Evolutionary conservation across 345 rosid genomes (phyloP), one percentile per base, ranked within the genome.

Genomic region (Populus euphratica): DNA sequence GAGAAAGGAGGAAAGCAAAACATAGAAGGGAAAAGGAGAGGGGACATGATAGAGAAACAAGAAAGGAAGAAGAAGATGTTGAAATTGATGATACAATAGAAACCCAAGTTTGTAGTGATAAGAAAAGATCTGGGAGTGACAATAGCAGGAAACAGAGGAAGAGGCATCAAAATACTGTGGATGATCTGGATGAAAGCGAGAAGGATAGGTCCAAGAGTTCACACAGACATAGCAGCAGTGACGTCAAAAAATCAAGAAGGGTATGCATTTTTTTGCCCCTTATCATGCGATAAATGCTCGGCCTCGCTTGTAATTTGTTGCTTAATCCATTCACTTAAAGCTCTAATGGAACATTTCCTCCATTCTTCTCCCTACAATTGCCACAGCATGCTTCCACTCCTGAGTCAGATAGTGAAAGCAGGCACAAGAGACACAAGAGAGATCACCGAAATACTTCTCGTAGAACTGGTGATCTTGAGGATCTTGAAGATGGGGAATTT

Each of bases 401-500:
- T 1, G 97, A 88, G 73, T 91, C 96, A 27, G 97, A 92, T 65
- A 81, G 79, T 23, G 96, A 90, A 81, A 83, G 86, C 79, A 83
- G 86, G 88, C 90, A 85, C 71, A 92, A 89, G 80, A 88, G 88
- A 73, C 94, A 83, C 56, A 90, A 78, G 88, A 90, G 86, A 86
- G 97, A 89, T 27, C 87, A 86, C 50, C 86, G 80, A 21, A 86
- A 87, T 69, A 88, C 85, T 73, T 88, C 86, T 73, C 88, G 84
- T 68, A 93, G 83, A 79, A 81, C 71, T 75, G 81, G 85, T 61
- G 84, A 85, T 84, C 87, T 79, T 5, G 91, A 87, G 75, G 96
- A 94, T 75, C 95, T 91, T 70, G 97, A 92, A 89, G 98, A 94
- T 80, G 97, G 97, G 67, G 97, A 94, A 80, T 88, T 88, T 75